These are phyloP conservation scores for Lepidium sativum DNA, from an alignment of 345 rosid genomes.

Conservation along the genomic window DNA sequence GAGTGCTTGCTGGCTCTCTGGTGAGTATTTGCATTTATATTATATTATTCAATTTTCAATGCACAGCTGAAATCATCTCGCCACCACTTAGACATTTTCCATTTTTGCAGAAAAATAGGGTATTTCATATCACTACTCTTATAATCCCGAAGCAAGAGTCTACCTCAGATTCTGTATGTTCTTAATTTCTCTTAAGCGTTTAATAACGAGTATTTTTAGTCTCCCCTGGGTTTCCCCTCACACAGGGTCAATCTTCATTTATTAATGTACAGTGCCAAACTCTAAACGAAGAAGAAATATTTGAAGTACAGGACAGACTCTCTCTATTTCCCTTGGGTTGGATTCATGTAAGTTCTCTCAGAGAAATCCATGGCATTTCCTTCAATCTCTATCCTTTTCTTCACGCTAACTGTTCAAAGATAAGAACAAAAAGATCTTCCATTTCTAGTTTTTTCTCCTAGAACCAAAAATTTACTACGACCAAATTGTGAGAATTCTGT, in stretches of 20 bases:
- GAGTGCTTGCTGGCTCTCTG: constrained; percentile 88
- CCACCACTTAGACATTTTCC: background rate
- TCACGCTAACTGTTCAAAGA: background rate
- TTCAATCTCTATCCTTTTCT: background rate
- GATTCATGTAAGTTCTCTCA: constrained; percentile 72
- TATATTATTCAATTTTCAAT: background rate
- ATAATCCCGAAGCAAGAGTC: constrained; percentile 97
- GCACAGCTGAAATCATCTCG: background rate
- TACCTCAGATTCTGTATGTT: constrained; percentile 84
- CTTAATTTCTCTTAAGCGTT: background rate
- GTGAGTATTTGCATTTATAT: constrained; percentile 32
- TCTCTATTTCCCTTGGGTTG: constrained; percentile 91
- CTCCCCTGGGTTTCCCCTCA: background rate
- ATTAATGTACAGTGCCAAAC: constrained; percentile 62
- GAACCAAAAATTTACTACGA: background rate
- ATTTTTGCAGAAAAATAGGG: constrained; percentile 70
- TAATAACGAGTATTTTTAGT: background rate
- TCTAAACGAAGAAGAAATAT: constrained; percentile 87
- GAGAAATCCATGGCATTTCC: background rate
- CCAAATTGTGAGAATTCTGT: background rate
- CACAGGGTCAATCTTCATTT: background rate
- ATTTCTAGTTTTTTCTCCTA: no score
- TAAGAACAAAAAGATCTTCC: background rate
- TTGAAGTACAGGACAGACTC: constrained; percentile 80
- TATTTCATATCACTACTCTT: constrained; percentile 86